Conservation (phyloP, 345 rosid species). For the Eucalyptus rudis region DNA sequence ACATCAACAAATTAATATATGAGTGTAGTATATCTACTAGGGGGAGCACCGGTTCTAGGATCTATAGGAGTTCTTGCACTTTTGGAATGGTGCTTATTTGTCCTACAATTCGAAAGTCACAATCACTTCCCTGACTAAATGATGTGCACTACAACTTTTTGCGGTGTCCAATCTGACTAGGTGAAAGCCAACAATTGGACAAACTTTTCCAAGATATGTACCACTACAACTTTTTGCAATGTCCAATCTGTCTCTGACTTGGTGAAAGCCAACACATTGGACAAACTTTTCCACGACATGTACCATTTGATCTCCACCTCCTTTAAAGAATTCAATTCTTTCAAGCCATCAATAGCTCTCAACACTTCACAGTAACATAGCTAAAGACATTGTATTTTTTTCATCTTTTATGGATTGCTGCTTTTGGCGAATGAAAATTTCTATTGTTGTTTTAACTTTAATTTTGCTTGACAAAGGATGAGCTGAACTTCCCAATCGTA, state of each 20-base stretch:
- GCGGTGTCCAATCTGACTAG: rapidly evolving
- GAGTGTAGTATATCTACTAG: neutral
- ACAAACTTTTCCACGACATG: neutral
- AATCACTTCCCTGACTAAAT: neutral
- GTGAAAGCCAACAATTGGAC: neutral
- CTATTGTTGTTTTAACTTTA: neutral
- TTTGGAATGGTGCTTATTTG: neutral
- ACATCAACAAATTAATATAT: neutral
- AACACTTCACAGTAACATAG: too few species aligned
- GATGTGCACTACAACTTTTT: neutral
- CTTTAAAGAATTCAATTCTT: neutral
- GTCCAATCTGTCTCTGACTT: neutral
- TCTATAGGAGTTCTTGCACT: neutral
- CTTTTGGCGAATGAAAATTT: neutral
- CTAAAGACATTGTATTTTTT: neutral
- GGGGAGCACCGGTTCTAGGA: neutral
- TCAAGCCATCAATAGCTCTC: neutral
- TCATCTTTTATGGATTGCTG: neutral
- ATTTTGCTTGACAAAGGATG: neutral
- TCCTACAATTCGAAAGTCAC: neutral
- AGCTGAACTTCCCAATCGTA: neutral
- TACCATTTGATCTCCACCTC: neutral
- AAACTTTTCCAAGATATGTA: neutral
- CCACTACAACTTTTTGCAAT: neutral
- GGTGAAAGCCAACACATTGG: neutral